Conservation (phyloP, 176 grass and related monocot species). For the Zea mays region Zm-B73-REFERENCE-NAM-5.0 NC_050097.1:113702501-113703000, state of each 20-base stretch:
- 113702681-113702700: slow-evolving; percentile 85
- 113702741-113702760: slow-evolving; percentile 99
- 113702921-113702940: slow-evolving; percentile 36
- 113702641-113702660: slow-evolving; percentile 2
- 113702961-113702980: slow-evolving; percentile 27
- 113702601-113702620: slow-evolving; percentile 19
- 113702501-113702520: slow-evolving; percentile 76
- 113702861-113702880: slow-evolving; percentile 90
- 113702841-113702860: slow-evolving; percentile 85
- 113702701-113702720: slow-evolving; percentile 90
- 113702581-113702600: slow-evolving; percentile 20
- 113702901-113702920: slow-evolving; percentile 50
- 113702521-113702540: slow-evolving; percentile 74
- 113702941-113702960: slow-evolving; percentile 21
- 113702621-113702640: neutral
- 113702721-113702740: slow-evolving; percentile 89
- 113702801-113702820: slow-evolving; percentile 90
- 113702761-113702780: slow-evolving; percentile 86
- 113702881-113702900: slow-evolving; percentile 91
- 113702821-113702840: slow-evolving; percentile 86
- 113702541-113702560: slow-evolving; percentile 96
- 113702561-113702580: slow-evolving; percentile 89
- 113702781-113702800: slow-evolving; percentile 82
- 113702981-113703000: slow-evolving; percentile 20
- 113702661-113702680: slow-evolving; percentile 80